Base-by-base conservation (phyloP, 2,329 filamentous ascomycete genomes). In the Sphaerulina vaccinii region DNA sequence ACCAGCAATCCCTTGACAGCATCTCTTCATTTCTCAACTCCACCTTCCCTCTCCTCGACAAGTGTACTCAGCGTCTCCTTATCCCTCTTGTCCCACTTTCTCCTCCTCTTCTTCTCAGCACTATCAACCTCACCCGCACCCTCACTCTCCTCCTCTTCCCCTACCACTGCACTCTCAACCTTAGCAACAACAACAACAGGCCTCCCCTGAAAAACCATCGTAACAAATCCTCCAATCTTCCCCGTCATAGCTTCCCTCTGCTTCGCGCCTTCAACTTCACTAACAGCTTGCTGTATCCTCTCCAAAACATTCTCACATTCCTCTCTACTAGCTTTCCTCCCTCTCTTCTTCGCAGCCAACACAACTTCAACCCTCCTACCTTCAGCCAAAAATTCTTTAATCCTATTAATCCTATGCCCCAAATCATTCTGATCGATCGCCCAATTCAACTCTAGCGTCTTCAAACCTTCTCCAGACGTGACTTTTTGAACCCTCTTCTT, bases 401-500 rank as follows among this genome's bases (percentile, higher is more conserved):
- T 68, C 72, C 83, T 82, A 64, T 80, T 80, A 68, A 93, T 68
- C 65, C 85, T 81, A 68, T 88, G 85, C n/a, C 73, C 73, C 46
- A 96, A 69, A 73, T 96, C 91, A 66, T 92, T 81, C 10, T 71
- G 66, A 55, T 84, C 84, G 64, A 95, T 95, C 27, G 86, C 84
- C 91, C 91, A 97, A 69, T 90, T 92, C 62, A 97, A 62, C 72
- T 96, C 91, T n/a, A 96, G 70, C 66, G 86, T 85, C 73, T 96
- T 96, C 13, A 70, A 66, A 58, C 75, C 77, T 29, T 73, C 64
- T 16, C 65, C 61, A 19, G 38, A 39, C 9, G 16, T 40, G 52
- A 73, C 71, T 39, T 74, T 73, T 47, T 68, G 72, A 58, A 66
- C 74, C 61, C 71, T 70, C 56, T 73, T 73, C 58, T 71, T 74